Conservation (phyloP, 441 rosid genomes). For the Brassica hybrid region DNA sequence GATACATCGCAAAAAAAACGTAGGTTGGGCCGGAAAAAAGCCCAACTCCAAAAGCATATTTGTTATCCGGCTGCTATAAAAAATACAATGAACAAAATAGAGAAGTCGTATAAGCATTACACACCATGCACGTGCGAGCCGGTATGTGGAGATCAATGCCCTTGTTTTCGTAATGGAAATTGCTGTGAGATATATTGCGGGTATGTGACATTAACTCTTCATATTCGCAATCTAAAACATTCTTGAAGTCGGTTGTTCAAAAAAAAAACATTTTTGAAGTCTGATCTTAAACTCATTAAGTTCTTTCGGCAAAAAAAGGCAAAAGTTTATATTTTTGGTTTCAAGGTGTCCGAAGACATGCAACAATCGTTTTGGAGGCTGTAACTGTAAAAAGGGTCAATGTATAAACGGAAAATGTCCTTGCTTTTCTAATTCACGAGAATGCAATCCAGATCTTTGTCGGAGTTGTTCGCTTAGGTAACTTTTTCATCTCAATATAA, state of each 20-base stretch:
- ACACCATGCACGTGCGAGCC: constrained; percentile 3
- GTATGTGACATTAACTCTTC: not conserved
- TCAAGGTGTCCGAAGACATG: not conserved
- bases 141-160: not conserved
- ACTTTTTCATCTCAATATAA: not conserved
- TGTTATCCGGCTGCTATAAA: not conserved
- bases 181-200: constrained; percentile 1
- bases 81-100: not conserved
- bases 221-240: too few species aligned
- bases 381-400: not conserved
- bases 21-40: not conserved
- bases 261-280: not conserved
- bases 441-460: not conserved
- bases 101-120: not conserved
- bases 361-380: not conserved
- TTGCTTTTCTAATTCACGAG: not conserved
- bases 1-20: not conserved
- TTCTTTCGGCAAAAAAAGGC: not conserved
- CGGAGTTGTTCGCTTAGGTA: constrained; percentile 4
- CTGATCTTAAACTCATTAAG: not conserved
- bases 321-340: not conserved
- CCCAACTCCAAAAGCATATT: not conserved
- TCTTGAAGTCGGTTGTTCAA: not conserved
- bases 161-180: not conserved
- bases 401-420: constrained; percentile 3